phyloP scores from a whole-genome alignment of 1,139 yeast species.

The Zygoascus meyerae region DNA sequence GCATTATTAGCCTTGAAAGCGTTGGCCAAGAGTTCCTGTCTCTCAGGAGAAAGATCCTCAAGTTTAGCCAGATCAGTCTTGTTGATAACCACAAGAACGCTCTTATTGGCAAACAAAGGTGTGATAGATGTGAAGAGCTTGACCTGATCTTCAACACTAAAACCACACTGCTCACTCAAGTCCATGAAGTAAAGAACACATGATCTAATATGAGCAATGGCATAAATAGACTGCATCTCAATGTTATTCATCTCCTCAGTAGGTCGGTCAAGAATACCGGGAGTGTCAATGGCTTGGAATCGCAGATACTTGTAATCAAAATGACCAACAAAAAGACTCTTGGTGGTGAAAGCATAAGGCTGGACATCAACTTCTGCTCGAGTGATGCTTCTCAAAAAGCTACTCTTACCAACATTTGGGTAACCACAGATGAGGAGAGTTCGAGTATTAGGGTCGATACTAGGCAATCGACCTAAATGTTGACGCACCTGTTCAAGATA shows the following conservation, averaged over 20 bases:
- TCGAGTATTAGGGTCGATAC: conserved; percentile 97
- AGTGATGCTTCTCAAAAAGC: conserved; percentile 86
- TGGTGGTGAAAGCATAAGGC: conserved; percentile 97
- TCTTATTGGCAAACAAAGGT: conserved; percentile 94
- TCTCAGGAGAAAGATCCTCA: conserved; percentile 75
- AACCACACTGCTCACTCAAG: conserved; percentile 97
- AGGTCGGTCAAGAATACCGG: conserved; percentile 97
- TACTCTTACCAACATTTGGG: conserved; percentile 98
- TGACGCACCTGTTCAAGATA: conserved; percentile 98
- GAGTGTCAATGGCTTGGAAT: conserved; percentile 98
- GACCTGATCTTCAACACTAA: conserved; percentile 94
- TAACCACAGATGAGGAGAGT: conserved; percentile 96
- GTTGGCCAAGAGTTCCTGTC: conserved; percentile 58
- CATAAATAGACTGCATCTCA: conserved; percentile 98
- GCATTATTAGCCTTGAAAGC: conserved; percentile 37
- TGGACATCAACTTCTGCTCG: conserved; percentile 99
- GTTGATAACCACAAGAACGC: conserved; percentile 92
- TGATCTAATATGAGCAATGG: conserved; percentile 95
- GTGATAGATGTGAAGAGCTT: conserved; percentile 93
- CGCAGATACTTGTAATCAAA: conserved; percentile 95
- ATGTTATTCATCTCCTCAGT: conserved; percentile 99
- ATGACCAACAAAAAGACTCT: conserved; percentile 92
- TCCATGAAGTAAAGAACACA: conserved; percentile 97
- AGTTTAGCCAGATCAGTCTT: conserved; percentile 84
- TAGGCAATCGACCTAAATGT: conserved; percentile 96